Evolutionary conservation across 805 yeast genomes (phyloP).

Genomic region (Starmerella vaccinii): DNA sequence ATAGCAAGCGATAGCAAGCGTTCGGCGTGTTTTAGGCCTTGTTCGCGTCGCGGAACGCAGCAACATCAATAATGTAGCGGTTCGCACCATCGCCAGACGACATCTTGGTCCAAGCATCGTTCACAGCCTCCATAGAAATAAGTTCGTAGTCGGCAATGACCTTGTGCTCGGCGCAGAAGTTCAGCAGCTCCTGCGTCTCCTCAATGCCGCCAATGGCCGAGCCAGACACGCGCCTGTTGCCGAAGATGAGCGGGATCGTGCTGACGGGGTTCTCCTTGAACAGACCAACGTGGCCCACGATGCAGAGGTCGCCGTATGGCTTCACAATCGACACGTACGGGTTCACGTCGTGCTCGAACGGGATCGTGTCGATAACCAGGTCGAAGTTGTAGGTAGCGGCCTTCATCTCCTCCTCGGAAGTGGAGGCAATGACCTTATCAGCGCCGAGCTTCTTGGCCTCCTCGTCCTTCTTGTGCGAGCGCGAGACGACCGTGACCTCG

Average conservation of each 20-base stretch:
- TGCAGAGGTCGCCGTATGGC: slow-evolving; percentile 48
- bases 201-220: slow-evolving; percentile 52
- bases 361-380: slow-evolving; percentile 44
- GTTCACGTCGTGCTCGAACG: slow-evolving; percentile 41
- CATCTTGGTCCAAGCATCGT: slow-evolving; percentile 18
- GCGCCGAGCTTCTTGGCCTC: slow-evolving; percentile 50
- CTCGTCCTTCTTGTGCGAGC: slow-evolving; percentile 41
- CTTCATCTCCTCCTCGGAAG: slow-evolving; percentile 33
- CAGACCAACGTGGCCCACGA: slow-evolving; percentile 52
- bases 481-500: slow-evolving; percentile 48
- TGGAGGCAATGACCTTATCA: slow-evolving; percentile 45
- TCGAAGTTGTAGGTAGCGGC: slow-evolving; percentile 35
- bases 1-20: no score
- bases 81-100: slow-evolving; percentile 12
- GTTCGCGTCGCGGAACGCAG: slow-evolving; percentile 3
- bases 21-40: not conserved
- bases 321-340: slow-evolving; percentile 43
- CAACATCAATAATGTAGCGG: slow-evolving; percentile 18
- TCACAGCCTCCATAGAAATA: slow-evolving; percentile 37
- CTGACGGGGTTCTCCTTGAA: slow-evolving; percentile 36
- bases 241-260: slow-evolving; percentile 39
- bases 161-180: slow-evolving; percentile 48
- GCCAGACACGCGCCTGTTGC: slow-evolving; percentile 31
- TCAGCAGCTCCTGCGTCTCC: slow-evolving; percentile 57
- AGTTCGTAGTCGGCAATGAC: slow-evolving; percentile 56